Base-by-base conservation (phyloP, 805 yeast species). In the Blastobotrys americana region DNA sequence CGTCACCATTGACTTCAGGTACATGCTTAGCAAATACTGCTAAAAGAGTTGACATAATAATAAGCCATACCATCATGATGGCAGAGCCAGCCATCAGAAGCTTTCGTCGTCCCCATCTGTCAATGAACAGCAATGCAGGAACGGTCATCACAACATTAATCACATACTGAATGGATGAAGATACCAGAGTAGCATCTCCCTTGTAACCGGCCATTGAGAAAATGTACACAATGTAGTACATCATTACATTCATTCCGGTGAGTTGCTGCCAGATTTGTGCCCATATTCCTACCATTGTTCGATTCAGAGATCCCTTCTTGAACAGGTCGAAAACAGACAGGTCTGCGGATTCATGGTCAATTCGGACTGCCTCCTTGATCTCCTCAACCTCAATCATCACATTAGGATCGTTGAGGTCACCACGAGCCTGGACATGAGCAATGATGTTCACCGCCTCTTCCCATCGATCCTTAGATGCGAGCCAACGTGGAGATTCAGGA, bases 181-280 rank as follows among this genome's bases (percentile, higher is more conserved):
- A 67, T 47, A 78, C 70, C 53, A 76, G 67, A 52, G 67, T 69
- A 19, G 77, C 64, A 54, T 73, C 66, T 41, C 78, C 76, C 13
- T 52, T 47, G 63, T 72, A 68, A 42, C 85, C 84, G 35, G 82
- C 82, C 80, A 80, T 77, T 45, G 71, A 64, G 70, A 82, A 79
- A 52, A 81, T 72, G 59, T 74, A 71, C 41, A 79, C 82, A 52
- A 80, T 76, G 58, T 79, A 80, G 71, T 80, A 80, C 77, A 80
- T 77, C 71, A 78, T 73, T 51, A 78, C 80, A 56, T 80, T 80
- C 73, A 77, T 74, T 53, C 85, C 85, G 21, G 80, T 73, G 55
- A 78, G 64, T 58, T 78, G 84, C 58, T 74, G 78, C 77, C 78
- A 77, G 54, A 76, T 67, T 61, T 77, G 82, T 44, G 78, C 44